Conservation (phyloP, 2,329 filamentous ascomycete genomes). For the Lachnellula cervina region DNA sequence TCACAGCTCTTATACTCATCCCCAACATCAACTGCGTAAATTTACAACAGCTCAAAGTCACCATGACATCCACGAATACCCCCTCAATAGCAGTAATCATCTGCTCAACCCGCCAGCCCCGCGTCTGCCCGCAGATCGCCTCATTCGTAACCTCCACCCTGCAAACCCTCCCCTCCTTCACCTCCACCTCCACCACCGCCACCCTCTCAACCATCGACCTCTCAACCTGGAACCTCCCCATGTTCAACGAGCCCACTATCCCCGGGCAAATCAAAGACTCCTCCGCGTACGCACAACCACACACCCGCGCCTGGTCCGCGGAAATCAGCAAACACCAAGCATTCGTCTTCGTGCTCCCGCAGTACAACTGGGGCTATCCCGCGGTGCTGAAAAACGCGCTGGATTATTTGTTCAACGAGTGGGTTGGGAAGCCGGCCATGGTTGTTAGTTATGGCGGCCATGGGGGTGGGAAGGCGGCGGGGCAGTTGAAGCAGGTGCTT, state of each 20-base stretch:
- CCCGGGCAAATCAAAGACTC: slow-evolving; percentile 29
- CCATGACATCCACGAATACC: neutral
- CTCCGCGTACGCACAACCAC: slow-evolving; percentile 33
- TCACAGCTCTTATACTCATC: neutral
- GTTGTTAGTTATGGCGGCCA: slow-evolving; percentile 43
- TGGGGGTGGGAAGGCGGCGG: slow-evolving; percentile 36
- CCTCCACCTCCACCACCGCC: slow-evolving; percentile 11
- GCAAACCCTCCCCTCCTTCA: slow-evolving; percentile 14
- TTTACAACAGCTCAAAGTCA: neutral
- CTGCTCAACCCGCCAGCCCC: slow-evolving; percentile 33
- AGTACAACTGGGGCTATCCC: slow-evolving; percentile 43
- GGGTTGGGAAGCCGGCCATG: slow-evolving; percentile 40
- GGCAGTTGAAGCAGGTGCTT: slow-evolving; percentile 33
- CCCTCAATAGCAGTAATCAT: slow-evolving; percentile 33
- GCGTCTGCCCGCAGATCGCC: slow-evolving; percentile 34
- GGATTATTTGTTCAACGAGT: slow-evolving; percentile 44
- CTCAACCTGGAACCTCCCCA: slow-evolving; percentile 38
- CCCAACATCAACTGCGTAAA: neutral
- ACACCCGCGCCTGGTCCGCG: slow-evolving; percentile 35
- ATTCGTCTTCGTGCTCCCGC: slow-evolving; percentile 40
- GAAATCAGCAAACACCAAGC: slow-evolving; percentile 33
- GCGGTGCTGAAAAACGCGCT: slow-evolving; percentile 44
- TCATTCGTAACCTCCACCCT: slow-evolving; percentile 29
- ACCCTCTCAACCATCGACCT: slow-evolving; percentile 34
- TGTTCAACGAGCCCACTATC: slow-evolving; percentile 38